Evolutionary conservation across 1,284 basidiomycete species (phyloP).

Genomic region (Puccinia brachypodii): DNA sequence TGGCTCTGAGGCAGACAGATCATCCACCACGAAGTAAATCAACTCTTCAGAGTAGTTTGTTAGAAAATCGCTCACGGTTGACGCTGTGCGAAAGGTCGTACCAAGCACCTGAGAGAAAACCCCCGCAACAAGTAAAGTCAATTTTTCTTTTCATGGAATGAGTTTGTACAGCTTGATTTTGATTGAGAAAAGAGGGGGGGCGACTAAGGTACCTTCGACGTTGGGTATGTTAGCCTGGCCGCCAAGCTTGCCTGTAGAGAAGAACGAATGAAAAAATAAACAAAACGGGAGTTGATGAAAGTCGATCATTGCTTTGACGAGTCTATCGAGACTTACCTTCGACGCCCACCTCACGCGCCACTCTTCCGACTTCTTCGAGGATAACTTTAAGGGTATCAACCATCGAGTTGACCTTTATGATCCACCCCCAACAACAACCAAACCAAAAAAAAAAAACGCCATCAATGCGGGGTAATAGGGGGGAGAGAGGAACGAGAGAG

Average conservation of each 20-base stretch:
- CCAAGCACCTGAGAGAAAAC: slow-evolving; percentile 28
- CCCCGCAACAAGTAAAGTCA: neutral
- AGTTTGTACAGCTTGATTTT: neutral
- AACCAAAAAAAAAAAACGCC: too few relatives aligned
- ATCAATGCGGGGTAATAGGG: too few relatives aligned
- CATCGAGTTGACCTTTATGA: slow-evolving; percentile 41
- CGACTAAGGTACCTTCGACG: slow-evolving; percentile 55
- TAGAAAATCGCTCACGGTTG: slow-evolving; percentile 28
- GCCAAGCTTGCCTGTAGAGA: slow-evolving; percentile 63
- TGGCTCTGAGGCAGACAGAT: too few relatives aligned
- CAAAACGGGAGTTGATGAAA: neutral
- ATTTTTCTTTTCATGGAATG: neutral
- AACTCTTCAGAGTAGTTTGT: neutral
- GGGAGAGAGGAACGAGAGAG: neutral
- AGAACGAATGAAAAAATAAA: neutral
- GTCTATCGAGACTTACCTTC: slow-evolving; percentile 63
- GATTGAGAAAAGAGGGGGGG: neutral
- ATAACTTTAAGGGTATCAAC: slow-evolving; percentile 43
- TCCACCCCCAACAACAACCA: neutral
- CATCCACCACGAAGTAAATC: neutral
- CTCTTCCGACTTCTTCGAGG: slow-evolving; percentile 70
- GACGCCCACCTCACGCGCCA: slow-evolving; percentile 86
- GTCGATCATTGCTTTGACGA: neutral
- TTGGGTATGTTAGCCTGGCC: slow-evolving; percentile 67
- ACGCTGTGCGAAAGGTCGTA: slow-evolving; percentile 48